Evolutionary conservation across 1,284 basidiomycete species (phyloP).

Genomic region (Coniferiporia sulphurascens): DNA sequence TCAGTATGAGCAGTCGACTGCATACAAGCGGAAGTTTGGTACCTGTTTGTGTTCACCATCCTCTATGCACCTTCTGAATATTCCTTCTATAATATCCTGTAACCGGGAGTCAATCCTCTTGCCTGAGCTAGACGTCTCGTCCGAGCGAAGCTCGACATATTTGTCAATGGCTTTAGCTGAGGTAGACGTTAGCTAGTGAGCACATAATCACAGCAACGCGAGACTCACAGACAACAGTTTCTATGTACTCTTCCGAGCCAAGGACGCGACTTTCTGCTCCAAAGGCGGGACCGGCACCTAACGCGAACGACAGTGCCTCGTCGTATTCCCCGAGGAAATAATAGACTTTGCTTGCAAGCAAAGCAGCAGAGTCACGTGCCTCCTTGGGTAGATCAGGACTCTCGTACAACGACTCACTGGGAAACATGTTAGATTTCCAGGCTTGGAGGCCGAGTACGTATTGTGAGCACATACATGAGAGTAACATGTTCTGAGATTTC

Average conservation of each 20-base stretch:
- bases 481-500: conserved; percentile 94
- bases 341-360: conserved; percentile 93
- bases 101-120: conserved; percentile 73
- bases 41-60: conserved; percentile 90
- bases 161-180: conserved; percentile 91
- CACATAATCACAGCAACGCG: conserved; percentile 7
- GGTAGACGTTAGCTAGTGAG: conserved; percentile 13
- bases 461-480: conserved; percentile 61
- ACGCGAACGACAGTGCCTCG: conserved; percentile 88
- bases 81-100: conserved; percentile 80
- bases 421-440: conserved; percentile 20
- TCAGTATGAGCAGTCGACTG: conserved; percentile 4
- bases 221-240: conserved; percentile 86
- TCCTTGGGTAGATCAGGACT: conserved; percentile 66
- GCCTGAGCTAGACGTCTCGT: conserved; percentile 40
- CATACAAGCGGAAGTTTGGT: conserved; percentile 10
- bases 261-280: conserved; percentile 61
- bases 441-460: conserved; percentile 12
- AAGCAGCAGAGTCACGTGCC: conserved; percentile 75
- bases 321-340: conserved; percentile 93
- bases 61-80: conserved; percentile 77
- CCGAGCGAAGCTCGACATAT: conserved; percentile 65
- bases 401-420: conserved; percentile 87
- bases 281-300: conserved; percentile 85
- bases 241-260: conserved; percentile 81